Evolutionary conservation across 2,329 filamentous ascomycete species (phyloP), one percentile per base, ranked within the genome.

Genomic region (Colletotrichum incanum): DNA sequence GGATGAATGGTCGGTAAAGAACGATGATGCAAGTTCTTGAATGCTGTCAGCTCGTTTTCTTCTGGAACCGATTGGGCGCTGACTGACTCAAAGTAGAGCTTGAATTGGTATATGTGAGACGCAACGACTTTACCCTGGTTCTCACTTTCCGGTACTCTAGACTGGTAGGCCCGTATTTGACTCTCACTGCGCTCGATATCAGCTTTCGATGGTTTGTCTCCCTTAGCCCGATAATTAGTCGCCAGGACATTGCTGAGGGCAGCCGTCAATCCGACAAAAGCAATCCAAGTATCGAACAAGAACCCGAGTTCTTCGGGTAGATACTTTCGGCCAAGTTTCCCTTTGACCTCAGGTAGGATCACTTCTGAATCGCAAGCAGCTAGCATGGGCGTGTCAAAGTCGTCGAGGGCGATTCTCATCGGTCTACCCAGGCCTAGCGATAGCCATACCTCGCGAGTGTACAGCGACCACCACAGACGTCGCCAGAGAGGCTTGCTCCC

Each of bases 391-490:
- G 69, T 72, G 18, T 67, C 69, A 26, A 64, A 64, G 18, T 70
- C 60, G 28, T 69, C 71, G 8, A 71, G 58, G 18, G 60, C 54
- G 18, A 73, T 66, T 12, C 71, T 61, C 71, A 73, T 73, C 3
- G 71, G 71, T 3, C 71, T 58, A 5, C 71, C 71, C 23, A 66
- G 62, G 12, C 71, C 71, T 11, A 61, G 49, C 4, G 71, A 73
- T 7, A 73, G 63, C 71, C 71, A 73, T 6, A 66, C 62, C 18
- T 73, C 71, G 0, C 67, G 71, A 8, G 16, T 43, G 34, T 52
- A 67, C 4, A 66, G 39, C 16, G 67, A 71, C 71, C 71, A 73
- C 71, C 71, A 73, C 8, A 73, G 62, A 2, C 60, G 56, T 26
- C 45, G 28, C 71, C 71, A 71, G n/a, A 73, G 61, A 2, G 66